A percentile compares a stretch with the other conserved stretches of the same genome.
phyloP scores from a whole-genome alignment of 2,329 filamentous ascomycete genomes.

The Aspergillus novofumigatus region DNA sequence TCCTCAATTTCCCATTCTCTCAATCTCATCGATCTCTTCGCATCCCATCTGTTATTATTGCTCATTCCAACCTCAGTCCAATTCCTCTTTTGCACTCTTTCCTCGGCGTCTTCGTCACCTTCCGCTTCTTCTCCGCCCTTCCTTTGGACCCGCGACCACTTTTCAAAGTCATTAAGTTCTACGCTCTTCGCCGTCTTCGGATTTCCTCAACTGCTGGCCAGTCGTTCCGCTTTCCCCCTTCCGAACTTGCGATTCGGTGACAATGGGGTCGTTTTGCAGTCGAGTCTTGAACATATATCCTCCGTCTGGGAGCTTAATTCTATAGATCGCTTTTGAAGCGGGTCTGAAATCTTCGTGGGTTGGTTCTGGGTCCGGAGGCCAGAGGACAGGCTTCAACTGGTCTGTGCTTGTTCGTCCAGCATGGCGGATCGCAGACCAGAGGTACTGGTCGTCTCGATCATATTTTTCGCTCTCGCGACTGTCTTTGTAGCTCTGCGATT shows the following conservation, averaged over 20 bases:
- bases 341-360: neutral
- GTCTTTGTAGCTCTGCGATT: slow-evolving; percentile 72
- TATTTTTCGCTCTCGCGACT: slow-evolving; percentile 60
- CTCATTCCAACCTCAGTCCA: neutral
- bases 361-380: neutral
- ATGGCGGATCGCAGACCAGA: slow-evolving; percentile 34
- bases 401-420: slow-evolving; percentile 5
- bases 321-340: neutral
- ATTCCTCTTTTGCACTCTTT: slow-evolving; percentile 2
- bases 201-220: neutral
- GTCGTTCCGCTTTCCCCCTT: neutral
- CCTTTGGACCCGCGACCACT: neutral
- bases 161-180: neutral
- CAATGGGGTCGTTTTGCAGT: slow-evolving; percentile 2
- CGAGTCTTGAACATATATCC: neutral
- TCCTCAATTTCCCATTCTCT: neutral
- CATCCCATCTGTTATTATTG: neutral
- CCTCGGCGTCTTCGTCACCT: neutral
- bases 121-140: slow-evolving; percentile 1
- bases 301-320: neutral
- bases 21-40: neutral
- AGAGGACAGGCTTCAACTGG: too few relatives aligned
- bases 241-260: slow-evolving; percentile 1
- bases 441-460: slow-evolving; percentile 42
- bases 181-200: neutral